These are phyloP conservation scores for Manihot esculenta DNA, from an alignment of 441 rosid genomes.

Conservation along the genomic window DNA sequence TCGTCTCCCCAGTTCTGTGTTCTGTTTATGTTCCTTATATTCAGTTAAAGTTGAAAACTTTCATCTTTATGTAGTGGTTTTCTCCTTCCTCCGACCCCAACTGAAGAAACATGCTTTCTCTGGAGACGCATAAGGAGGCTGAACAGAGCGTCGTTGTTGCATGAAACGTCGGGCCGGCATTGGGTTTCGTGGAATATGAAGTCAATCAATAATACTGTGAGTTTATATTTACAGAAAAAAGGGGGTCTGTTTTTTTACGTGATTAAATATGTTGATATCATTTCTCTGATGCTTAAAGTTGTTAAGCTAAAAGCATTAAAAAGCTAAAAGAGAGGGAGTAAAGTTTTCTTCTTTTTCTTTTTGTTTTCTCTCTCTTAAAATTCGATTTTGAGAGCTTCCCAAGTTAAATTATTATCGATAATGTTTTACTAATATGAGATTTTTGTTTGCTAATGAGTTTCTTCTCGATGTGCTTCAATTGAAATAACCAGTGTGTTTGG, in stretches of 20 bases:
- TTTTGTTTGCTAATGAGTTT: not conserved
- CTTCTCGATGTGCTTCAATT: not conserved
- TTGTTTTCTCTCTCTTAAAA: not conserved
- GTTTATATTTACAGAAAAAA: not conserved
- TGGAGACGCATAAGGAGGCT: not conserved
- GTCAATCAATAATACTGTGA: constrained; percentile 23
- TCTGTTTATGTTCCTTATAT: not conserved
- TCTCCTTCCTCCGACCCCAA: not conserved
- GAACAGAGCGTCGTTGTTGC: not conserved
- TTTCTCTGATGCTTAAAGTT: not conserved
- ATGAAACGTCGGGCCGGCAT: not conserved
- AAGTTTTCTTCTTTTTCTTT: not conserved
- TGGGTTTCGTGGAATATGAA: constrained; percentile 24
- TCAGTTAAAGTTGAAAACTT: not conserved
- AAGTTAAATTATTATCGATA: not conserved
- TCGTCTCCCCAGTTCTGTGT: not conserved
- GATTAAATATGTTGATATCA: not conserved
- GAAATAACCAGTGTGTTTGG: not conserved
- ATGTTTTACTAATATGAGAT: too few relatives aligned
- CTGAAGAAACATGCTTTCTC: not conserved
- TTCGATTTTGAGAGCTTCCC: not conserved
- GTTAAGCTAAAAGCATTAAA: not conserved
- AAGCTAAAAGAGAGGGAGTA: not conserved
- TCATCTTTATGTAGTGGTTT: too few relatives aligned
- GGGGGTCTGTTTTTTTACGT: not conserved